Base-by-base conservation (phyloP, 139 green algal genomes). In the Micractinium conductrix region DNA sequence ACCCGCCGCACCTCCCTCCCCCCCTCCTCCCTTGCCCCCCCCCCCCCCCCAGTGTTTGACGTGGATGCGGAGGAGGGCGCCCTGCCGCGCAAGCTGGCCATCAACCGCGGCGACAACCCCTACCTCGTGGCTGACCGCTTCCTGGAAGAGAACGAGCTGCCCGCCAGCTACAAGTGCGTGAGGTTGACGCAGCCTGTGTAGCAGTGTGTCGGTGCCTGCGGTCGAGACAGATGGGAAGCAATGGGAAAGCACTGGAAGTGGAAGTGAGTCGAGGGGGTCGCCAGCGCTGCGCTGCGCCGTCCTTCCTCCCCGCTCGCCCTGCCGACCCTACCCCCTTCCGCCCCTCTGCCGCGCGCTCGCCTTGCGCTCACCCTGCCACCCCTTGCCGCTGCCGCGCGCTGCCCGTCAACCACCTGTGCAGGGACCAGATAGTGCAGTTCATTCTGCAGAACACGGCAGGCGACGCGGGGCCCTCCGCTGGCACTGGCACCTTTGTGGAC, bases 41-140 rank as follows among this genome's bases (percentile, higher is more conserved):
- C 53, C 38, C 35, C 53, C 4, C 16, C 10, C 24, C 4, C 78
- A 83, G 95, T 99, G 63, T 99, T 99, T 91, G 97, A 99, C 81
- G 97, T 99, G 44, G 97, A 99, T 68, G 87, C 97, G 14, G 89
- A 87, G 14, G 96, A 98, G 60, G 92, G 91, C 33, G 84, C 88
- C n/a, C 87, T 90, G 2, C 87, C 92, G 7, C 81, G 91, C 60
- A 96, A 96, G 88, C 91, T 98, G 80, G 83, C 90, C 0, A 84
- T 91, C 65, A 94, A 98, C 86, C 65, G 73, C 1, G 91, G 88
- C 2, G 93, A 99, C 43, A 98, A 99, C 86, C 94, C 96, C 4
- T 98, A 99, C 84, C 81, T 93, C 38, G 96, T 94, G n/a, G 96
- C 96, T 12, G 95, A 98, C 74, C 84, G 89, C 35, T 99, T 97